Evolutionary conservation across 2,329 filamentous ascomycete genomes (phyloP).

Genomic region (Fusarium acutatum): DNA sequence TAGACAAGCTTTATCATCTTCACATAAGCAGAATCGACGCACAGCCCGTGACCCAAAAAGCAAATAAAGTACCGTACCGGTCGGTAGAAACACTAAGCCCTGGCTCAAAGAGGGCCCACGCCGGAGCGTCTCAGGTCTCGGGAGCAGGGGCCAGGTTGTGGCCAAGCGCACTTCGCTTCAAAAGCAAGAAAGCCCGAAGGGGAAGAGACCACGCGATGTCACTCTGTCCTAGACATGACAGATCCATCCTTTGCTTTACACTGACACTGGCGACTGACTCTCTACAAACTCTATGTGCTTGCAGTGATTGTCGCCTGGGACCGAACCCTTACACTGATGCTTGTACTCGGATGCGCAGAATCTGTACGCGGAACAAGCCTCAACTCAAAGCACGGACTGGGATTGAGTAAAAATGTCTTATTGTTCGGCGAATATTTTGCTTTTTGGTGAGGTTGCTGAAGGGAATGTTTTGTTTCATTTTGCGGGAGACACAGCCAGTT

Average conservation of each 20-base stretch:
- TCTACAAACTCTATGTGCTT: conserved; percentile 10
- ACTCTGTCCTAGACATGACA: conserved; percentile 30
- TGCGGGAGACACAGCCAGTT: conserved; percentile 11
- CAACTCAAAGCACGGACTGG: conserved; percentile 19
- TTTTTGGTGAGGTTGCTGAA: conserved; percentile 15
- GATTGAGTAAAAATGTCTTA: background rate
- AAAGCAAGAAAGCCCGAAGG: conserved; percentile 26
- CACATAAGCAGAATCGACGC: conserved; percentile 26
- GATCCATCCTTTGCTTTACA: conserved; percentile 6
- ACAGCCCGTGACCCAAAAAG: conserved; percentile 22
- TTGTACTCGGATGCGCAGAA: background rate
- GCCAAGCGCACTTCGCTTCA: conserved; percentile 8
- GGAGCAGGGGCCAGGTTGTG: conserved; percentile 27
- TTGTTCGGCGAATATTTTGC: conserved; percentile 4
- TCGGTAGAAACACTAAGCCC: conserved; percentile 25
- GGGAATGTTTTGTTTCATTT: conserved; percentile 31
- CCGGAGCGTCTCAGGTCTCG: conserved; percentile 42
- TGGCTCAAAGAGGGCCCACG: conserved; percentile 25
- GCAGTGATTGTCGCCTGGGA: conserved; percentile 34
- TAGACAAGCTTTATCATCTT: conserved; percentile 31
- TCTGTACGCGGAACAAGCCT: conserved; percentile 17
- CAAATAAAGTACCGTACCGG: conserved; percentile 7
- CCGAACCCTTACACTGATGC: conserved; percentile 10
- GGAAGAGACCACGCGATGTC: conserved; percentile 27
- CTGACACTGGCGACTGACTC: background rate